phyloP scores from a whole-genome alignment of 1,284 basidiomycete genomes.

The Cryptococcus wingfieldii region DNA sequence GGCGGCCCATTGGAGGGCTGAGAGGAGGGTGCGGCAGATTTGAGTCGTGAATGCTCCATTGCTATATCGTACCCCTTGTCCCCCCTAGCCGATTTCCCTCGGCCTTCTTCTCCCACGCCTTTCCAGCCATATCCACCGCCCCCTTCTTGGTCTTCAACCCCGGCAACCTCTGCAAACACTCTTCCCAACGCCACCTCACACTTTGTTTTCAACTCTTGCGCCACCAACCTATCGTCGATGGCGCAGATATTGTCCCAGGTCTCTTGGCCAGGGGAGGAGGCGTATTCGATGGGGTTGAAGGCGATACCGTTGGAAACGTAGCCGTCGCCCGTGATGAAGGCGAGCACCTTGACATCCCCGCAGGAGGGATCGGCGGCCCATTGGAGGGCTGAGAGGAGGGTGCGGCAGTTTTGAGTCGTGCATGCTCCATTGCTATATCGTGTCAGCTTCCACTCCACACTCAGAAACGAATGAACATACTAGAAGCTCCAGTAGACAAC shows the following conservation, averaged over 20 bases:
- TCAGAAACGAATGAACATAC: slow-evolving; percentile 23
- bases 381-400: slow-evolving; percentile 44
- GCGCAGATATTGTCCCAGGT: slow-evolving; percentile 54
- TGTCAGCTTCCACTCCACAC: neutral
- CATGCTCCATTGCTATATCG: slow-evolving; percentile 49
- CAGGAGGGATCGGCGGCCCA: slow-evolving; percentile 42
- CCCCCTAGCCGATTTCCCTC: too few relatives aligned
- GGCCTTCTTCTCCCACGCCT: too few relatives aligned
- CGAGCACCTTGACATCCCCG: slow-evolving; percentile 44
- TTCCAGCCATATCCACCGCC: too few relatives aligned
- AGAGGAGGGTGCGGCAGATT: slow-evolving; percentile 47
- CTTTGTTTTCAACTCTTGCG: too few relatives aligned
- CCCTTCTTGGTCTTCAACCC: too few relatives aligned
- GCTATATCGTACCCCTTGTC: too few relatives aligned
- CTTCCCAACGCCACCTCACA: too few relatives aligned
- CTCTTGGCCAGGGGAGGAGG: slow-evolving; percentile 42
- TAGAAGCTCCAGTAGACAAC: slow-evolving; percentile 52
- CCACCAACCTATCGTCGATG: slow-evolving; percentile 49
- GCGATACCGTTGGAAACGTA: slow-evolving; percentile 54
- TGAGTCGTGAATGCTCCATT: slow-evolving; percentile 48
- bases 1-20: slow-evolving; percentile 45
- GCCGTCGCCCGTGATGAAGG: slow-evolving; percentile 48
- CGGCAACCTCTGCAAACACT: too few relatives aligned
- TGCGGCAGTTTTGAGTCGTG: slow-evolving; percentile 49
- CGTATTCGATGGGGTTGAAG: slow-evolving; percentile 51